phyloP scores from a whole-genome alignment of 2,329 filamentous ascomycete genomes.

The Fusarium tupiense region DNA sequence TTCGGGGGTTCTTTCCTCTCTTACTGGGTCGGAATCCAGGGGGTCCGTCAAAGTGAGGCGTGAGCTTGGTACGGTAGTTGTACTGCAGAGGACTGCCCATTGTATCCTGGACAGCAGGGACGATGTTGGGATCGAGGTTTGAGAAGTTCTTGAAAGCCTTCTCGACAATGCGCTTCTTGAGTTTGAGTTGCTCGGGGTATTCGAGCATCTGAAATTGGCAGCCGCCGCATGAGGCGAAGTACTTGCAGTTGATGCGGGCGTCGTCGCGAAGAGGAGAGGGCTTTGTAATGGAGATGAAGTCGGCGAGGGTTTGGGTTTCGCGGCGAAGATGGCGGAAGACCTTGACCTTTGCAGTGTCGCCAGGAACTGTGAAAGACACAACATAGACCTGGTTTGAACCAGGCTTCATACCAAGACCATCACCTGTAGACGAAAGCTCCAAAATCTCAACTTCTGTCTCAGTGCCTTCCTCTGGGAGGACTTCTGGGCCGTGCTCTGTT shows the following conservation, averaged over 20 bases:
- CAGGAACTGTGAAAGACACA: conserved; percentile 88
- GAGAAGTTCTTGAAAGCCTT: conserved; percentile 95
- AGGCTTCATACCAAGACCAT: conserved; percentile 81
- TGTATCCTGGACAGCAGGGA: conserved; percentile 83
- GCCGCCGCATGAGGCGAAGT: conserved; percentile 88
- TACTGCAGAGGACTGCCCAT: conserved; percentile 92
- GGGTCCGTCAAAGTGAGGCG: conserved; percentile 91
- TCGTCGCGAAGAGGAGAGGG: conserved; percentile 83
- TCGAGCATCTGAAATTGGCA: conserved; percentile 98
- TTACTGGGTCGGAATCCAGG: conserved; percentile 61
- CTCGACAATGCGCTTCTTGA: conserved; percentile 87
- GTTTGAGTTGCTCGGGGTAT: conserved; percentile 83
- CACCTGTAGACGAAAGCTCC: conserved; percentile 89
- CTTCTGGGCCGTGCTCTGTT: conserved; percentile 45
- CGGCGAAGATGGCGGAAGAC: conserved; percentile 75
- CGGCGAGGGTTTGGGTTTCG: conserved; percentile 78
- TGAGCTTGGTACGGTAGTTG: conserved; percentile 95
- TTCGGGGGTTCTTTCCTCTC: conserved; percentile 59
- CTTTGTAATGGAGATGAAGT: conserved; percentile 80
- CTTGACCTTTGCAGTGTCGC: conserved; percentile 82
- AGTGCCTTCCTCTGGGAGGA: conserved; percentile 72
- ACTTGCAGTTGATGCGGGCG: conserved; percentile 79
- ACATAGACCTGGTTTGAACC: conserved; percentile 77
- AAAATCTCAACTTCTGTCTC: conserved; percentile 86
- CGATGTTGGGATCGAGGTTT: conserved; percentile 75